phyloP scores from a whole-genome alignment of 164 flowering plant genomes.

The Annona cherimola region DNA sequence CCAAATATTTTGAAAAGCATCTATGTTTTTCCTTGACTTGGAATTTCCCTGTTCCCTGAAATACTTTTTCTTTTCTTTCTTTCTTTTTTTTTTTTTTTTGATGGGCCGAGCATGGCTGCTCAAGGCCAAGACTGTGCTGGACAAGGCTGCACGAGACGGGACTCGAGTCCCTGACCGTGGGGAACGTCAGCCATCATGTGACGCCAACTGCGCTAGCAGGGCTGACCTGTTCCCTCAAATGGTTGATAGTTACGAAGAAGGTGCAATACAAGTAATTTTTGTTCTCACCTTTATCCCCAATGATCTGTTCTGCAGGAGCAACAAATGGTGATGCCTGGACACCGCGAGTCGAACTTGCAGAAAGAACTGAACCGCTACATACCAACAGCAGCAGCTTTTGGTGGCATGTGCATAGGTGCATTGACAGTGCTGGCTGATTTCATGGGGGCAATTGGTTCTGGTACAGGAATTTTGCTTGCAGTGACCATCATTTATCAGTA shows the following conservation, averaged over 20 bases:
- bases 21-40: too few relatives aligned
- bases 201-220: too few relatives aligned
- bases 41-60: too few relatives aligned
- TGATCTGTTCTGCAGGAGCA: conserved; percentile 31
- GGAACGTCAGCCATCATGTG: too few relatives aligned
- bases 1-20: too few relatives aligned
- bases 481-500: conserved; percentile 51
- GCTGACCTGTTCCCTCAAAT: too few relatives aligned
- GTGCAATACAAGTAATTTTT: not conserved
- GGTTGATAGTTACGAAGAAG: not conserved
- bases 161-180: too few relatives aligned
- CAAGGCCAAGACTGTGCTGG: too few relatives aligned
- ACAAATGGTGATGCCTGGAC: conserved; percentile 62
- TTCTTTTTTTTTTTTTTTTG: too few relatives aligned
- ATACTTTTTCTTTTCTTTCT: too few relatives aligned
- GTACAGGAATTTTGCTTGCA: conserved; percentile 47
- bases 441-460: conserved; percentile 58
- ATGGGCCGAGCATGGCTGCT: too few relatives aligned
- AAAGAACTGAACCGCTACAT: conserved; percentile 54
- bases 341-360: conserved; percentile 43
- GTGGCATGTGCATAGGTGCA: conserved; percentile 57
- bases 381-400: conserved; percentile 63
- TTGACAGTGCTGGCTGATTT: conserved; percentile 53
- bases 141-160: too few relatives aligned
- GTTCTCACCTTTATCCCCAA: not conserved